Percentiles rank a stretch among this genome's conserved stretches.
Evolutionary conservation across 2,329 filamentous ascomycete genomes (phyloP).

Genomic region (Apiospora pterosperma): DNA sequence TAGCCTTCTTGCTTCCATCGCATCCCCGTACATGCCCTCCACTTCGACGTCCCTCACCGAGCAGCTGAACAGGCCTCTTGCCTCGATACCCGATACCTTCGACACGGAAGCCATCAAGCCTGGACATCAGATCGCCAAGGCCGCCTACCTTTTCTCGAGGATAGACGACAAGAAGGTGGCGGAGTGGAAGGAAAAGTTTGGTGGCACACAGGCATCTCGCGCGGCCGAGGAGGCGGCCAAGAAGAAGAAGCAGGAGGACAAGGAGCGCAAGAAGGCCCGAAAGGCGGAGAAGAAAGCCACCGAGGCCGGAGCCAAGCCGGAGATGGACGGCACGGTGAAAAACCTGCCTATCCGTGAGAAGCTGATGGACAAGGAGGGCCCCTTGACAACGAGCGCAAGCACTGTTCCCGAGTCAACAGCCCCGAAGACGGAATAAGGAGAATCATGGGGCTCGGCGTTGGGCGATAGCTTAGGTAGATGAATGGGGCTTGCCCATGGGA

Average conservation of each 20-base stretch:
- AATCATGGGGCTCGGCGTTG: not conserved
- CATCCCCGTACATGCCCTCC: constrained; percentile 66
- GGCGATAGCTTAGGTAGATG: not conserved
- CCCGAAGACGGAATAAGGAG: constrained; percentile 9
- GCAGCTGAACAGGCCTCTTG: constrained; percentile 54
- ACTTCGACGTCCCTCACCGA: constrained; percentile 59
- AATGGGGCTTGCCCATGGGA: not conserved
- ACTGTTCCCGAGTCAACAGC: constrained; percentile 13
- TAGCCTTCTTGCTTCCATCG: constrained; percentile 62
- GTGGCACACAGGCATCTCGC: constrained; percentile 30
- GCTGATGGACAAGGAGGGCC: constrained; percentile 22
- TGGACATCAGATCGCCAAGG: constrained; percentile 66
- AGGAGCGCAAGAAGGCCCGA: constrained; percentile 27
- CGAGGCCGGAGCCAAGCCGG: constrained; percentile 12
- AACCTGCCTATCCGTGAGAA: constrained; percentile 26
- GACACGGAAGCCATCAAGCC: constrained; percentile 45
- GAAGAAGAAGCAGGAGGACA: constrained; percentile 26
- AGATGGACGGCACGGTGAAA: constrained; percentile 22
- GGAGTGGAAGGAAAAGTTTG: constrained; percentile 67
- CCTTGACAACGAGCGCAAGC: constrained; percentile 11
- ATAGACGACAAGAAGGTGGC: constrained; percentile 70
- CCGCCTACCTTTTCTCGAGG: constrained; percentile 65
- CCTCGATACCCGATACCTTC: constrained; percentile 57
- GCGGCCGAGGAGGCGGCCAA: constrained; percentile 27
- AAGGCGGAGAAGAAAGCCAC: constrained; percentile 19